phyloP scores from a whole-genome alignment of 345 rosid species.

The Ceriops tagal region DNA sequence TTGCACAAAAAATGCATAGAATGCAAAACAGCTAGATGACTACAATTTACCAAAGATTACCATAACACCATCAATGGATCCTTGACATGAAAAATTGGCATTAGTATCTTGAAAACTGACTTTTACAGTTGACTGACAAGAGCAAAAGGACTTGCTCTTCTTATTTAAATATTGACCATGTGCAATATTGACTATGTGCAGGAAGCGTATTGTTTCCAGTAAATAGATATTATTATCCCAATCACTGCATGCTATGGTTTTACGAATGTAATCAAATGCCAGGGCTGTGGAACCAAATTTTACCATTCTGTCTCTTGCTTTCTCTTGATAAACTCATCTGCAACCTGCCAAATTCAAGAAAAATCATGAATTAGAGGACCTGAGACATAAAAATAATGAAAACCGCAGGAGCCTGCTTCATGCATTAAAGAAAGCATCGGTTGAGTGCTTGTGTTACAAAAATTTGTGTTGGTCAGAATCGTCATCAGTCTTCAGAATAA shows the following conservation, averaged over 20 bases:
- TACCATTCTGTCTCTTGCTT: slow-evolving; percentile 91
- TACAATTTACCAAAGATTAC: not conserved
- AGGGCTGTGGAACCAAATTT: slow-evolving; percentile 1
- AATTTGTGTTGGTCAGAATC: not conserved
- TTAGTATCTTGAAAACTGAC: not conserved
- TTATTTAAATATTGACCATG: not conserved
- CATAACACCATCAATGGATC: not conserved
- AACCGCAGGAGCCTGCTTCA: slow-evolving; percentile 1
- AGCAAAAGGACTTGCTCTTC: not conserved
- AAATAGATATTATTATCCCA: not conserved
- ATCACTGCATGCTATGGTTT: not conserved
- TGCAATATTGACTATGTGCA: not conserved
- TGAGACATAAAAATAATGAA: not conserved
- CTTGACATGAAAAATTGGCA: not conserved
- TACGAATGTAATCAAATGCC: not conserved
- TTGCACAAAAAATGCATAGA: too few species aligned
- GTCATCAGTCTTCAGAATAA: not conserved
- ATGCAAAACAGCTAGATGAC: not conserved
- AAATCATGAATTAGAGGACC: slow-evolving; percentile 10
- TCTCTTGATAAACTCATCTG: slow-evolving; percentile 88
- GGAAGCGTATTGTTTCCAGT: not conserved
- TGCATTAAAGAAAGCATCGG: not conserved
- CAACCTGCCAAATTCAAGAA: slow-evolving; percentile 60
- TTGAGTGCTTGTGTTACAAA: not conserved
- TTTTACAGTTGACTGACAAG: slow-evolving; percentile 5